A percentile compares a stretch with the other conserved stretches of the same genome.
phyloP scores from a whole-genome alignment of 164 flowering plant genomes.

The Chimonanthus salicifolius region DNA sequence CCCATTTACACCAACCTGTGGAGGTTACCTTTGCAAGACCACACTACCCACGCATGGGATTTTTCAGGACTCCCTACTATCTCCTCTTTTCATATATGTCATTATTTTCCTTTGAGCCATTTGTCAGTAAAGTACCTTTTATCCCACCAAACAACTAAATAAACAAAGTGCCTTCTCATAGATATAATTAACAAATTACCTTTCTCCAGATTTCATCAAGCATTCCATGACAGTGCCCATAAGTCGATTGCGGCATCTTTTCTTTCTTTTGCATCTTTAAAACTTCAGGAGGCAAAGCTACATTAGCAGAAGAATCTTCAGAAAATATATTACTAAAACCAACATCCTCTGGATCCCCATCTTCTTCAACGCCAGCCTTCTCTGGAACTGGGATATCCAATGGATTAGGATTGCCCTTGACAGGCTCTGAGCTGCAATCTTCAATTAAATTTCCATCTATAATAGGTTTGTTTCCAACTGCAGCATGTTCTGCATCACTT shows the following conservation, averaged over 20 bases:
- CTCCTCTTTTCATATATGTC: not conserved
- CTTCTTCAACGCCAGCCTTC: constrained; percentile 24
- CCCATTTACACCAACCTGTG: not conserved
- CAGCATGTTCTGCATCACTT: constrained; percentile 5
- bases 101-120: not conserved
- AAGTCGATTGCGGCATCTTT: constrained; percentile 34
- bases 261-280: constrained; percentile 52
- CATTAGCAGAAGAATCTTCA: constrained; percentile 42
- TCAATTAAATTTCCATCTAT: constrained; percentile 20
- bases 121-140: not conserved
- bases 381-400: constrained; percentile 19
- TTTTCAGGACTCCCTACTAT: not conserved
- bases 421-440: constrained; percentile 15
- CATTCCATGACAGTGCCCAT: constrained; percentile 46
- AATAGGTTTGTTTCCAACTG: constrained; percentile 16
- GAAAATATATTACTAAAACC: constrained; percentile 61
- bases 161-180: no score
- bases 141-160: no score
- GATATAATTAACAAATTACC: constrained; percentile 32
- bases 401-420: constrained; percentile 12
- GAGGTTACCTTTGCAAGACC: not conserved
- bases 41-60: not conserved
- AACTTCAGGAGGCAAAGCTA: constrained; percentile 38
- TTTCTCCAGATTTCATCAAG: constrained; percentile 81
- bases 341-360: constrained; percentile 43